Base-by-base conservation (phyloP, 768 basidiomycete genomes). In the Rhizopogon rudus region DNA sequence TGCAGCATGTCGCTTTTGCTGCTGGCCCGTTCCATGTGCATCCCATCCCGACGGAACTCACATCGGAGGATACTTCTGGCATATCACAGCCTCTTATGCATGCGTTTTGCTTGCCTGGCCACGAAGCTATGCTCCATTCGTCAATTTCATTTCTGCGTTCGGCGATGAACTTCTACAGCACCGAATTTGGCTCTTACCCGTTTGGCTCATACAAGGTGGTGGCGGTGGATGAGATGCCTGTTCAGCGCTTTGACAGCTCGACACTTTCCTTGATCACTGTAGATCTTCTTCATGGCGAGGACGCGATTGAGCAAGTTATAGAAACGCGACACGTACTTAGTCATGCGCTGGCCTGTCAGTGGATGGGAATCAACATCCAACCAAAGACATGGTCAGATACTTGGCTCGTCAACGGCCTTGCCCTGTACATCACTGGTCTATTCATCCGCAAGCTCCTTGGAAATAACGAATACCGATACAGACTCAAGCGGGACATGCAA, bases 391-490 rank as follows among this genome's bases (percentile, higher is more conserved):
- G 91, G 83, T 88, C 93, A 12, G 97, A 99, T 70, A 82, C 86
- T 25, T 99, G 97, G 97, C 83, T 99, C n/a, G 86, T 95, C 55
- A 93, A 96, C 63, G 97, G 95, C 1, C 75, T 99, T 44, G 88
- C 92, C 8, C 77, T 94, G 14, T 94, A 98, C 66, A 88, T 98
- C 65, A 88, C 91, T 5, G 88, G 88, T 9, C 79, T 94, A 41
- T 98, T 91, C 74, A 74, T 95, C 63, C 83, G 87, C 55, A 90
- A 88, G 70, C 75, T 94, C 13, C 77, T 98, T 54, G 97, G 97
- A 40, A 97, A 88, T 71, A 99, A 98, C 75, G 97, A 99, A 67
- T 98, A 96, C 65, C 83, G 97, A 5, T 98, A 93, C 71, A 81
- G 92, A 54, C 71, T 99, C 64, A 95, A 95, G 76, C 93, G 93